Conservation (phyloP, 345 rosid genomes). For the Citrus unshiu region DNA sequence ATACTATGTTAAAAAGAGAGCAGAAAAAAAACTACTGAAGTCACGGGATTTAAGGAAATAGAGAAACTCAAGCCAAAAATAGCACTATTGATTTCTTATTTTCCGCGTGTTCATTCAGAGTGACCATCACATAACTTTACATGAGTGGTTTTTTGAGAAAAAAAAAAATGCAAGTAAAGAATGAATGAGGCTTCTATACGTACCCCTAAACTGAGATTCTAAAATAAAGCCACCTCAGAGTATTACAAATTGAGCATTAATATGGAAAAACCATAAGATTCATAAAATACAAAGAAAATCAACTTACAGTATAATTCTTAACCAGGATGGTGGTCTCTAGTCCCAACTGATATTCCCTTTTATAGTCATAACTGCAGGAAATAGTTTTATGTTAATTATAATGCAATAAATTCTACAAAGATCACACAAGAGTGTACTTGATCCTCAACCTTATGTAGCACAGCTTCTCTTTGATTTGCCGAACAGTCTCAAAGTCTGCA, state of each 20-base stretch:
- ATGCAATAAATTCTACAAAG: not conserved
- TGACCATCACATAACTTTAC: not conserved
- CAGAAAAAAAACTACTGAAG: not conserved
- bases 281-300: not conserved
- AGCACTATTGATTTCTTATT: not conserved
- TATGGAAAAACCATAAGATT: not conserved
- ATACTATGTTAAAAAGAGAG: not conserved
- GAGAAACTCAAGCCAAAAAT: conserved; percentile 3
- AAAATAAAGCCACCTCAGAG: not conserved
- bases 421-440: conserved; percentile 2
- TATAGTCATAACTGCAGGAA: conserved; percentile 82
- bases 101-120: not conserved
- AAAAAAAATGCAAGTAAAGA: not conserved
- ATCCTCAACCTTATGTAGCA: conserved; percentile 74
- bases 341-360: conserved; percentile 88
- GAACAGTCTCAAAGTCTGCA: conserved; percentile 95
- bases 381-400: conserved; percentile 11
- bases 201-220: not conserved
- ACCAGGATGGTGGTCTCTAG: conserved; percentile 97
- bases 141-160: not conserved
- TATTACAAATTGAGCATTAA: not conserved
- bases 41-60: not conserved
- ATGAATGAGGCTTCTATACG: not conserved
- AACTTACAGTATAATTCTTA: conserved; percentile 87
- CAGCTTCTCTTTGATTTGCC: conserved; percentile 95